These are phyloP conservation scores for Mollisia scopiformis DNA, from an alignment of 2,329 filamentous ascomycete genomes.

Conservation along the genomic window DNA sequence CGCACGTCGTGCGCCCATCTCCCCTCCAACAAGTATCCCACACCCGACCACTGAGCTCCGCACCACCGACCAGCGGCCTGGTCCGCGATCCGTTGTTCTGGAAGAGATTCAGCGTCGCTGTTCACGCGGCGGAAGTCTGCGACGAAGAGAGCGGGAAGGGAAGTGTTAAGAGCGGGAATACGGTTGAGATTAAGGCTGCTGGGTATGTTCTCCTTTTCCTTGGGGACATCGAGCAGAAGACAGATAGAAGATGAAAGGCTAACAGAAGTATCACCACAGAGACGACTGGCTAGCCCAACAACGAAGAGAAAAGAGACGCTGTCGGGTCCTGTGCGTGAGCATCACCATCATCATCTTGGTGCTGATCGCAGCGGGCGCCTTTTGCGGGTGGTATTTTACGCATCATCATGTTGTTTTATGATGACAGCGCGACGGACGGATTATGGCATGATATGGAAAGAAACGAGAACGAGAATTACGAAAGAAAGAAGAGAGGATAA, in stretches of 20 bases:
- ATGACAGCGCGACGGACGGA: too few species aligned
- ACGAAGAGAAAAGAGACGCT: conserved; percentile 33
- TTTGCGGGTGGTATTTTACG: conserved; percentile 34
- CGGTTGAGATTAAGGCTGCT: conserved; percentile 14
- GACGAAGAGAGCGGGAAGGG: conserved; percentile 27
- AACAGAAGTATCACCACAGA: conserved; percentile 16
- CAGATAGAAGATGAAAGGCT: not conserved
- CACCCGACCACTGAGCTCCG: conserved; percentile 27
- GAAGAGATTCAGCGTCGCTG: conserved; percentile 37
- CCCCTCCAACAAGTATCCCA: conserved; percentile 36
- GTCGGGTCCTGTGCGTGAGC: conserved; percentile 26
- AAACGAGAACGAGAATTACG: not conserved
- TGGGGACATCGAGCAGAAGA: not conserved
- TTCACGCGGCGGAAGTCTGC: conserved; percentile 31
- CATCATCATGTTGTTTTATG: not conserved
- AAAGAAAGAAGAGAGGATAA: not conserved
- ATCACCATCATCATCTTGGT: conserved; percentile 29
- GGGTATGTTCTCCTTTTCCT: conserved; percentile 11
- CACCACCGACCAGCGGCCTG: conserved; percentile 26
- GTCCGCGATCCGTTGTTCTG: conserved; percentile 38
- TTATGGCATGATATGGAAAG: not conserved
- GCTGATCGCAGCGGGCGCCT: conserved; percentile 26
- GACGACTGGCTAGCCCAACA: conserved; percentile 38
- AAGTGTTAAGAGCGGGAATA: conserved; percentile 19
- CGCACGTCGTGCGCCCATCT: conserved; percentile 31